phyloP scores from a whole-genome alignment of 129 eudicot genomes.

The Chrysanthemum seticuspe region DNA sequence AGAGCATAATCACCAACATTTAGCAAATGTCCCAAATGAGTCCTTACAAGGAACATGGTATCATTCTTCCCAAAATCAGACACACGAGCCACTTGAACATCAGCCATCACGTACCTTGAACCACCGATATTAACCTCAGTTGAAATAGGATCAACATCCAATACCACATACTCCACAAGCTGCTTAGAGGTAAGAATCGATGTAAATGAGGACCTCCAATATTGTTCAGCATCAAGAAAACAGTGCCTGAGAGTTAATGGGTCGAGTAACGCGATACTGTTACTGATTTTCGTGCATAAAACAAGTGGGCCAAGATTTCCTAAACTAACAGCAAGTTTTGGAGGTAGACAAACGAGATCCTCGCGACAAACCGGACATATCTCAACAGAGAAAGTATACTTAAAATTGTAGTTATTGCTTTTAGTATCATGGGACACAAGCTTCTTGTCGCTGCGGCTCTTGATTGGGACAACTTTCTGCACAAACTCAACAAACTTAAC shows the following conservation, averaged over 20 bases:
- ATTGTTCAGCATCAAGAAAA: constrained; percentile 22
- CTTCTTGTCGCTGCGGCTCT: constrained; percentile 44
- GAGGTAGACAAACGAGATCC: constrained; percentile 30
- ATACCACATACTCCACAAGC: constrained; percentile 25
- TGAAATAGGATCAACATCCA: constrained; percentile 1
- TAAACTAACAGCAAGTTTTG: constrained; percentile 39
- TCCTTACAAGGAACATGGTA: constrained; percentile 35
- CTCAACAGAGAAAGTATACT: constrained; percentile 58
- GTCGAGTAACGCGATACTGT: constrained; percentile 33
- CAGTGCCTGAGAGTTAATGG: constrained; percentile 14
- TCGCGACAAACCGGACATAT: constrained; percentile 53
- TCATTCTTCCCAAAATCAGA: constrained; percentile 67
- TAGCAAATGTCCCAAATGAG: constrained; percentile 60
- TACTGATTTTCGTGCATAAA: constrained; percentile 54
- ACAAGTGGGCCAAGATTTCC: constrained; percentile 60
- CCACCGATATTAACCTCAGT: constrained; percentile 15
- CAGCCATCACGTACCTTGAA: constrained; percentile 39
- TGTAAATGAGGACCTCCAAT: not conserved
- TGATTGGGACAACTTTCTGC: constrained; percentile 44
- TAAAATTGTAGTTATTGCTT: constrained; percentile 49
- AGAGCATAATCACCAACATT: constrained; percentile 66
- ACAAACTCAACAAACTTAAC: constrained; percentile 56
- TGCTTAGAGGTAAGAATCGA: constrained; percentile 22
- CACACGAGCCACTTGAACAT: constrained; percentile 73
- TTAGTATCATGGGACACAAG: constrained; percentile 58